These are phyloP conservation scores for Diaporthe caulivora DNA, from an alignment of 2,329 filamentous ascomycete genomes.

Conservation along the genomic window DNA sequence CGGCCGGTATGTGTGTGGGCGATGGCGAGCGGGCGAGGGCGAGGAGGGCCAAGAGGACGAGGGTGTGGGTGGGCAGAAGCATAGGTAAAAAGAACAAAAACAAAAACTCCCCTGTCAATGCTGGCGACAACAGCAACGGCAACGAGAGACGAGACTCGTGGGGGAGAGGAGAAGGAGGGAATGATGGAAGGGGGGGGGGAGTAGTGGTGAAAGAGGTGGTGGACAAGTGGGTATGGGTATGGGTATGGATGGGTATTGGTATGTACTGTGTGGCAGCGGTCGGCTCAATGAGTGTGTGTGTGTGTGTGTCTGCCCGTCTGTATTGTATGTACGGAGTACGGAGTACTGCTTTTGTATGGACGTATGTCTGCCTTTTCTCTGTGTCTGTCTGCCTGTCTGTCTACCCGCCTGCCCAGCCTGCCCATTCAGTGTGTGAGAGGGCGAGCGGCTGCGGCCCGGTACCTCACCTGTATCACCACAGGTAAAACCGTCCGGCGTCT, in stretches of 20 bases:
- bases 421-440: neutral
- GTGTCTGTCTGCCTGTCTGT: neutral
- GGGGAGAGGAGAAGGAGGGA: neutral
- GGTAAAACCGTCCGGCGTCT: conserved; percentile 30
- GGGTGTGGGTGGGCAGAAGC: conserved; percentile 14
- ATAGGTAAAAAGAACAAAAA: conserved; percentile 30
- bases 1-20: conserved; percentile 7
- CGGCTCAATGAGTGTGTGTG: conserved; percentile 3
- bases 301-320: neutral
- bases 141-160: conserved; percentile 29
- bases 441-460: neutral
- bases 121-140: conserved; percentile 25
- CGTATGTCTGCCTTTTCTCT: no score
- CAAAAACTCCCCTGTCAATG: conserved; percentile 34
- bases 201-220: conserved; percentile 32
- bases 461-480: neutral
- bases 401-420: neutral
- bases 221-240: neutral
- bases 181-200: conserved; percentile 16
- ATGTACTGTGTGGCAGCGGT: conserved; percentile 7
- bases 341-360: no score
- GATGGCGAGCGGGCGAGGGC: neutral
- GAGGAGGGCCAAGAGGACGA: neutral
- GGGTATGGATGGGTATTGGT: no score
- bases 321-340: no score